phyloP scores from a whole-genome alignment of 2,329 filamentous ascomycete species.

The Botrytis elliptica region DNA sequence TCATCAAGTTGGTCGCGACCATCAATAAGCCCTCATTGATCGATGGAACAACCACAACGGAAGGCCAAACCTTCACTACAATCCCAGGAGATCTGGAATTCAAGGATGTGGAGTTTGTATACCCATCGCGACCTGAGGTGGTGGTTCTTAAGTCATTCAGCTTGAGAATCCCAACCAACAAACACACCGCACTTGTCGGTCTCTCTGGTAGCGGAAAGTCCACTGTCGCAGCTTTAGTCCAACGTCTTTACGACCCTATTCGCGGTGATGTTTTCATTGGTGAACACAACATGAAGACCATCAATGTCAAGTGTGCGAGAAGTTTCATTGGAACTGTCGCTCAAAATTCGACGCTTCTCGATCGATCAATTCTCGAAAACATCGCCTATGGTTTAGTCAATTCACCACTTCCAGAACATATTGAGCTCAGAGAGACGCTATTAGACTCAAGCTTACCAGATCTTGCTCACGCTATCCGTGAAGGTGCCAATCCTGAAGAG shows the following conservation, averaged over 20 bases:
- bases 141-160: slow-evolving; percentile 36
- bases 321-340: slow-evolving; percentile 13
- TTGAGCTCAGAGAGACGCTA: not conserved
- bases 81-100: slow-evolving; percentile 9
- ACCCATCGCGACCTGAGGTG: slow-evolving; percentile 35
- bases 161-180: slow-evolving; percentile 32
- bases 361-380: slow-evolving; percentile 14
- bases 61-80: slow-evolving; percentile 21
- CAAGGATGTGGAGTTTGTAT: slow-evolving; percentile 41
- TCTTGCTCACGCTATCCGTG: not conserved
- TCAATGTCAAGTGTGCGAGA: slow-evolving; percentile 11
- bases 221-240: slow-evolving; percentile 53
- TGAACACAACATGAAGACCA: not conserved
- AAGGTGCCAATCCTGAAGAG: not conserved
- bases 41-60: slow-evolving; percentile 26
- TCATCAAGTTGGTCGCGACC: not conserved
- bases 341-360: slow-evolving; percentile 11
- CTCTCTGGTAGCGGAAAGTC: slow-evolving; percentile 59
- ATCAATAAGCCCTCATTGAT: slow-evolving; percentile 1
- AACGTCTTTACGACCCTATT: slow-evolving; percentile 54
- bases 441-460: slow-evolving; percentile 11
- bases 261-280: slow-evolving; percentile 4
- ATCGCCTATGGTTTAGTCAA: slow-evolving; percentile 17
- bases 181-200: slow-evolving; percentile 54
- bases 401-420: slow-evolving; percentile 2